Evolutionary conservation across 2,329 filamentous ascomycete species (phyloP).

Genomic region (Fusarium sp.): DNA sequence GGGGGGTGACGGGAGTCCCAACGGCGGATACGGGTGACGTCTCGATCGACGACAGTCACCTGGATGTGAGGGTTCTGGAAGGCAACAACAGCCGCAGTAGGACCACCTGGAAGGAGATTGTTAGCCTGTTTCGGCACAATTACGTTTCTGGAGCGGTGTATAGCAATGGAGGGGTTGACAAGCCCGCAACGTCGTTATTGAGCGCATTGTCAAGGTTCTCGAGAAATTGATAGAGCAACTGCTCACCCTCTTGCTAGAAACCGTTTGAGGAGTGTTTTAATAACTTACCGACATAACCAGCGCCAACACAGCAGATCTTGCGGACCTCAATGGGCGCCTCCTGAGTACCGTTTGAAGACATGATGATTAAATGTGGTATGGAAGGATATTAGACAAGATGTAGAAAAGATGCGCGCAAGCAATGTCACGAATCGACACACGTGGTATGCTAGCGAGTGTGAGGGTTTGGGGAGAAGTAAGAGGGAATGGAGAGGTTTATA

Average conservation of each 20-base stretch:
- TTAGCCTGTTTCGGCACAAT: constrained; percentile 33
- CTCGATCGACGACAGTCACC: constrained; percentile 81
- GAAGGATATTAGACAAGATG: constrained; percentile 31
- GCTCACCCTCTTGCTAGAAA: background rate
- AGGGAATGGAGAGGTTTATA: constrained; percentile 39
- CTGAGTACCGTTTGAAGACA: constrained; percentile 50
- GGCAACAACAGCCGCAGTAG: constrained; percentile 80
- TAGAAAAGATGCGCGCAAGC: constrained; percentile 41
- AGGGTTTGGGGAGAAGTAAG: constrained; percentile 19
- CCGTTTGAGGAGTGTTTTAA: background rate
- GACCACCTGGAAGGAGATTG: constrained; percentile 66
- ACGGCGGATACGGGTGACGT: constrained; percentile 72
- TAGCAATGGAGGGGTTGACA: constrained; percentile 6
- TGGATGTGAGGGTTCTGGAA: constrained; percentile 77
- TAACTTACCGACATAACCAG: constrained; percentile 78
- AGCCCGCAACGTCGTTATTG: constrained; percentile 23
- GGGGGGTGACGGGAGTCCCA: constrained; percentile 82
- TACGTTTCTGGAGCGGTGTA: constrained; percentile 17
- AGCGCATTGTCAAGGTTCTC: constrained; percentile 2
- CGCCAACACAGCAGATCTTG: constrained; percentile 80
- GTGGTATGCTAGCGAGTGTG: constrained; percentile 39
- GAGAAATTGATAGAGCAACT: background rate
- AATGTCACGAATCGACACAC: constrained; percentile 42
- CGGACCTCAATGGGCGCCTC: constrained; percentile 55
- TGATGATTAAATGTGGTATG: constrained; percentile 38